These are phyloP conservation scores for Pseudogymnoascus sp. DNA, from an alignment of 2,329 filamentous ascomycete species.

Conservation along the genomic window DNA sequence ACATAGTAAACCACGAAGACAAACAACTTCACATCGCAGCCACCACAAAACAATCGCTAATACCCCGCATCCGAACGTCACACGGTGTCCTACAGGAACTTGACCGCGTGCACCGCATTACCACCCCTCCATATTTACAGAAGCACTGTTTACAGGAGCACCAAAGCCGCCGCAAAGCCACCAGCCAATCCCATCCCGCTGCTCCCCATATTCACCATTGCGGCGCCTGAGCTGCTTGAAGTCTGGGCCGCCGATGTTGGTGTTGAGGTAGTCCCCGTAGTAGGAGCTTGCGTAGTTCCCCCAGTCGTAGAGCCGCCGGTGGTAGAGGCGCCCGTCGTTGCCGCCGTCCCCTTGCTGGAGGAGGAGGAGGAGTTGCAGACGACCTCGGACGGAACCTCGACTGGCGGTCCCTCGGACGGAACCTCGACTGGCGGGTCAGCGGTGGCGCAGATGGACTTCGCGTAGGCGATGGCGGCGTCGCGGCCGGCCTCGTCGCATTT, in stretches of 20 bases:
- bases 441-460: conserved; percentile 30
- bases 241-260: not conserved
- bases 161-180: not conserved
- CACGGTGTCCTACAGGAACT: not conserved
- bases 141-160: not conserved
- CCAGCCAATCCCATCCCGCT: not conserved
- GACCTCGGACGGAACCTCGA: conserved; percentile 20
- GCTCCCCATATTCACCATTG: not conserved
- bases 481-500: conserved; percentile 39
- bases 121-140: not conserved
- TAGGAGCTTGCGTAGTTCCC: conserved; percentile 3
- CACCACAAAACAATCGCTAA: not conserved
- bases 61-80: not conserved
- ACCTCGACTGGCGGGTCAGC: conserved; percentile 26
- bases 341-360: not conserved
- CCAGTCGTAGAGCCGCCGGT: not conserved
- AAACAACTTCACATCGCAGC: not conserved
- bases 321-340: not conserved
- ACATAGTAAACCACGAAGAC: not conserved
- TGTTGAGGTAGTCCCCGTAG: not conserved
- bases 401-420: conserved; percentile 17
- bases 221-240: not conserved
- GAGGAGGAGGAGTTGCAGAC: not conserved
- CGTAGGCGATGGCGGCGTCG: conserved; percentile 26
- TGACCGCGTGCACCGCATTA: not conserved